Evolutionary conservation across 495 filamentous ascomycete genomes (phyloP), one percentile per base, ranked within the genome.

Genomic region (Aspergillus affinis): DNA sequence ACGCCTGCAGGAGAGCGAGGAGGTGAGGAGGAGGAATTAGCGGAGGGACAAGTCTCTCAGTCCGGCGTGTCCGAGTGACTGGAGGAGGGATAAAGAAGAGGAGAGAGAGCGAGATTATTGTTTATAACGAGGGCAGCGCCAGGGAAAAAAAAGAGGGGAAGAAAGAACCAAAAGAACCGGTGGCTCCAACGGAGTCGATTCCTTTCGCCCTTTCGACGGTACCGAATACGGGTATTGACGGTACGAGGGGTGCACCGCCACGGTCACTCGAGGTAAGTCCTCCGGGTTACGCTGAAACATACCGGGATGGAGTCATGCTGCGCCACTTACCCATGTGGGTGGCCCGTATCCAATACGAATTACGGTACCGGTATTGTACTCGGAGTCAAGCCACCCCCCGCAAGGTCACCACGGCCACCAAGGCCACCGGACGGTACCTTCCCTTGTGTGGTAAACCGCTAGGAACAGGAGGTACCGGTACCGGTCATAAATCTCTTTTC

Each of bases 1-100:
- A 59, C 55, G 59, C 63, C 59, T 61, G 63, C 63, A 65, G 63
- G 58, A 48, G 56, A 65, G 18, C 18, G 47, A 26, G 47, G 19
- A 26, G 18, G 47, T 20, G 47, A 7, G n/a, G 47, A 6, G 21
- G 10, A 26, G 2, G 21, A 49, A 18, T 1, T 46, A 18, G 5
- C 13, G 18, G 44, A 46, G 18, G 44, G 18, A 46, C 13, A 46
- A 46, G 44, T 1, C 13, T 26, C 13, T 46, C 44, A 46, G 18
- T 32, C 30, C 30, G 30, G 30, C 30, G 30, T 32, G 30, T 49
- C 7, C 18, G 47, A 26, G 47, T 6, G 46, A 48, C 3, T 20
- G 21, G 19, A 49, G 12, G 47, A 20, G 15, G 21, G n/a, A 49
- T 17, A 2, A 15, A 17, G n/a, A 10, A 49, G 47, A 49, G 47